Percentiles rank a stretch among this genome's conserved stretches.
Conservation (phyloP, 768 basidiomycete genomes). For the Leccinum broughii region DNA sequence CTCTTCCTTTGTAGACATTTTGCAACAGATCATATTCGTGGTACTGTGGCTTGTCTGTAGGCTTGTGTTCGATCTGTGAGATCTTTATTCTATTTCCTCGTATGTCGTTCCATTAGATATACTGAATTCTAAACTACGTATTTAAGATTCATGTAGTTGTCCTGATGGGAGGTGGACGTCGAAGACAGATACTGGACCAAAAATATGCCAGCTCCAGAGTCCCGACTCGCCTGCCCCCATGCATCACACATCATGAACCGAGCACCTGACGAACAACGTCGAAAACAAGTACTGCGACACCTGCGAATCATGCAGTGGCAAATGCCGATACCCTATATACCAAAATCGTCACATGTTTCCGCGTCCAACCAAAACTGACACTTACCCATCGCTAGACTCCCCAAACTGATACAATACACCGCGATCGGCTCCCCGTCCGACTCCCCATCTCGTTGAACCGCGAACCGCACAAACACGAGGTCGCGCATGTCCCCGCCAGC, state of each 20-base stretch:
- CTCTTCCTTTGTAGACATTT: too few species aligned
- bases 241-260: constrained; percentile 38
- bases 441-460: constrained; percentile 64
- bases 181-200: neutral
- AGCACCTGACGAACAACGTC: constrained; percentile 81
- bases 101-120: too few species aligned
- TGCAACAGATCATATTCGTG: too few species aligned
- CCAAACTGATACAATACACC: constrained; percentile 71
- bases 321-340: constrained; percentile 77
- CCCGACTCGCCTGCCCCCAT: neutral
- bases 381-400: constrained; percentile 70
- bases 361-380: neutral
- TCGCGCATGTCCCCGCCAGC: constrained; percentile 71
- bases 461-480: constrained; percentile 80
- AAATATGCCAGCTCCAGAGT: neutral
- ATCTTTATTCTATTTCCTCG: too few species aligned
- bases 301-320: constrained; percentile 87
- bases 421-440: constrained; percentile 68
- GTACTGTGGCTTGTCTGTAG: too few species aligned
- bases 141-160: too few species aligned
- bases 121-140: too few species aligned
- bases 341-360: neutral
- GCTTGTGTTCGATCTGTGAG: too few species aligned
- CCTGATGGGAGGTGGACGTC: neutral
- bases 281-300: constrained; percentile 90